These are phyloP conservation scores for Candida tallmaniae DNA, from an alignment of 805 yeast genomes.

Conservation along the genomic window DNA sequence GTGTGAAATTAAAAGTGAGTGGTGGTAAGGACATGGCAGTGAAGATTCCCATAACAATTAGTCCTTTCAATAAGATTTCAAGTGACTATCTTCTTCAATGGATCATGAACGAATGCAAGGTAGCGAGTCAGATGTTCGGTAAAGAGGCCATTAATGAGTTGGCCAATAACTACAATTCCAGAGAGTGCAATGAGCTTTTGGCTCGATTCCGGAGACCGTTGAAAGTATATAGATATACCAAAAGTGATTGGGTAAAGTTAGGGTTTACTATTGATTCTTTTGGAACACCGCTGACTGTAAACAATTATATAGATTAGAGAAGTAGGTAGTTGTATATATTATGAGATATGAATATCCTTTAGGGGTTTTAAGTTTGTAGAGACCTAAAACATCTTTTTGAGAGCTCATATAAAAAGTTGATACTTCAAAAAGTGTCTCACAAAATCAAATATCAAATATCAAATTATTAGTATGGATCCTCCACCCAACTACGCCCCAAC, in stretches of 20 bases:
- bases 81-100: constrained; percentile 48
- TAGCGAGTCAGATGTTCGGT: constrained; percentile 38
- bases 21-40: constrained; percentile 49
- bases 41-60: constrained; percentile 48
- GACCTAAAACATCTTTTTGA: too few relatives aligned
- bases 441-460: neutral
- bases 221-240: constrained; percentile 23
- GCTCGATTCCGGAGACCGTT: constrained; percentile 23
- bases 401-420: too few relatives aligned
- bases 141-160: constrained; percentile 18
- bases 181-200: constrained; percentile 13
- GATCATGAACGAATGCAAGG: constrained; percentile 49
- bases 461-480: constrained; percentile 4
- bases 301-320: constrained; percentile 10
- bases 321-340: too few relatives aligned
- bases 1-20: constrained; percentile 44
- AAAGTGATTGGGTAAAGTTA: constrained; percentile 34
- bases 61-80: constrained; percentile 48
- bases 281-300: constrained; percentile 11
- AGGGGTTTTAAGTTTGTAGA: too few relatives aligned
- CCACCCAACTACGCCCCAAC: constrained; percentile 48
- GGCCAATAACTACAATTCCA: constrained; percentile 15
- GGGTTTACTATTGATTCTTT: constrained; percentile 35
- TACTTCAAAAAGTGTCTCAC: neutral
- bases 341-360: neutral